These are phyloP conservation scores for Carex arenaria DNA, from an alignment of 202 grass and related monocot genomes.

Conservation along the genomic window DNA sequence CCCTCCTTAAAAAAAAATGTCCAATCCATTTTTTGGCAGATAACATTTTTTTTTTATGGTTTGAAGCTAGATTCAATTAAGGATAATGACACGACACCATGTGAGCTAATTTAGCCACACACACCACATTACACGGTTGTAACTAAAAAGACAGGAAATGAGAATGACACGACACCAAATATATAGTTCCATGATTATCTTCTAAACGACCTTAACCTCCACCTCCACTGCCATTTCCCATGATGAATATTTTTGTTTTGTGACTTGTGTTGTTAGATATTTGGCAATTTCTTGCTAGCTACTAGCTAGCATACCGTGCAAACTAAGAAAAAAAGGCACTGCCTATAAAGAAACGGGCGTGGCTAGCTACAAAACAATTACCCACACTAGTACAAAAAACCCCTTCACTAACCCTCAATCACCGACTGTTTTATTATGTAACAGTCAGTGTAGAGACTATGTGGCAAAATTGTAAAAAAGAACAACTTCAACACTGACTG, in stretches of 20 bases:
- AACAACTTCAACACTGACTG: no score
- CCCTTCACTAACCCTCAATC: no score
- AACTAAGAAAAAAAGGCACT: not conserved
- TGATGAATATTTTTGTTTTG: not conserved
- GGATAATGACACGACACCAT: no score
- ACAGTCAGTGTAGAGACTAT: no score
- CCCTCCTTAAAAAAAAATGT: no score
- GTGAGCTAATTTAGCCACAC: not conserved
- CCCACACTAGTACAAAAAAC: no score
- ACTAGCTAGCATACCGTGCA: not conserved
- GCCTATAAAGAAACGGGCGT: not conserved
- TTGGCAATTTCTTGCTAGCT: not conserved
- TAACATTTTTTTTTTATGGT: not conserved
- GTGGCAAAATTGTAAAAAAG: no score
- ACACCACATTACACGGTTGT: not conserved
- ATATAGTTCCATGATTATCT: not conserved
- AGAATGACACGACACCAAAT: slow-evolving; percentile 8
- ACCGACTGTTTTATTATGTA: no score
- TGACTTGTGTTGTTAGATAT: not conserved
- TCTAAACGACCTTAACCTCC: not conserved
- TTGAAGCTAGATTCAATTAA: not conserved
- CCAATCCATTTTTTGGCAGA: not conserved
- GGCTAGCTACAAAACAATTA: not conserved
- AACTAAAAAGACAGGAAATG: not conserved
- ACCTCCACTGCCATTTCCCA: not conserved